These are phyloP conservation scores for Acacia concinna DNA, from an alignment of 331 rosid genomes.

Conservation along the genomic window DNA sequence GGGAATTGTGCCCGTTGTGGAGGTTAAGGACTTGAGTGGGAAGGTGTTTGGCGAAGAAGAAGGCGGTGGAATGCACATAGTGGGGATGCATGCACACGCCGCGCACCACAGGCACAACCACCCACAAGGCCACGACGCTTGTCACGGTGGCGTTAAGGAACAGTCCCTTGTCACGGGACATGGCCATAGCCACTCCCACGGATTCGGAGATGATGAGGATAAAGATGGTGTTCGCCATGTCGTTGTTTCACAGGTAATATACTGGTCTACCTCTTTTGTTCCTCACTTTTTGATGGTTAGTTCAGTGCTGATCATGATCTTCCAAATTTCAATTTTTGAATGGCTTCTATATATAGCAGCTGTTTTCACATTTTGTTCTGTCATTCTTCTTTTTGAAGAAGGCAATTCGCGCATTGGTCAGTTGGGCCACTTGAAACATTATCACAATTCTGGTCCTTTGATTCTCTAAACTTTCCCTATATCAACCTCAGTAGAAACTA, in stretches of 20 bases:
- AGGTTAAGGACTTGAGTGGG: slow-evolving; percentile 33
- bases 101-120: slow-evolving; percentile 86
- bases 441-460: neutral
- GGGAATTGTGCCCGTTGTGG: slow-evolving; percentile 31
- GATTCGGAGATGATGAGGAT: slow-evolving; percentile 33
- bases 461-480: neutral
- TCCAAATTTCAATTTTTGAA: neutral
- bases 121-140: slow-evolving; percentile 62
- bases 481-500: neutral
- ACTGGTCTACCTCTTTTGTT: neutral
- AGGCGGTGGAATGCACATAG: slow-evolving; percentile 93
- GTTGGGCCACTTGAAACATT: neutral
- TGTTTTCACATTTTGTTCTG: neutral
- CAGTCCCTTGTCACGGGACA: slow-evolving; percentile 10
- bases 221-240: slow-evolving; percentile 72
- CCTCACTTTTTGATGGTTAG: neutral
- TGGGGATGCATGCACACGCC: slow-evolving; percentile 97
- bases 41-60: slow-evolving; percentile 88
- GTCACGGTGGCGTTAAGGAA: slow-evolving; percentile 47
- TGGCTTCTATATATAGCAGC: neutral
- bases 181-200: slow-evolving; percentile 47
- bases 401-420: neutral
- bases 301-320: neutral
- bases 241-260: slow-evolving; percentile 84
- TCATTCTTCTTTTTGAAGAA: neutral